A percentile compares a stretch with the other conserved stretches of the same genome.
Conservation (phyloP, 306 rosid genomes). For the Citrullus mucosospermus region DNA sequence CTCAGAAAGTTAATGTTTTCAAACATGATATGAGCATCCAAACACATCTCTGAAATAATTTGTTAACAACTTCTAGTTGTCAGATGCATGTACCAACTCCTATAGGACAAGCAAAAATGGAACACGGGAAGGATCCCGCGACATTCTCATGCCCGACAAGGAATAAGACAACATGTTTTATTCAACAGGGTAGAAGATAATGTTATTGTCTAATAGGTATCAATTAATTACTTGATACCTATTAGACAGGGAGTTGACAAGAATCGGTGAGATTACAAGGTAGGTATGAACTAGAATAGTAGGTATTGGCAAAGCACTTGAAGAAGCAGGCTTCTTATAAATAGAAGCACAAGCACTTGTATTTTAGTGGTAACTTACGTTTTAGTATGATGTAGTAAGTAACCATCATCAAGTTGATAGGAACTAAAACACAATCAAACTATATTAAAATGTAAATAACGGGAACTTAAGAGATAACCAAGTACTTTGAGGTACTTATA, state of each 20-base stretch:
- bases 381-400: constrained; percentile 80
- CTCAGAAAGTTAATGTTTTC: neutral
- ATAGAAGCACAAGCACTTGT: neutral
- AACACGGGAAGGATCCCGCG: neutral
- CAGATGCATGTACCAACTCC: constrained; percentile 4
- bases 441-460: too few relatives aligned
- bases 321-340: neutral
- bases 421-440: too few relatives aligned
- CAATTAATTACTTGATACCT: neutral
- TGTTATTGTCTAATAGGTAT: neutral
- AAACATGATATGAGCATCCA: neutral
- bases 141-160: neutral
- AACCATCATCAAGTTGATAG: neutral
- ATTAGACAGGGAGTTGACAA: too few relatives aligned
- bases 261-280: neutral
- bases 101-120: neutral
- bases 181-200: neutral
- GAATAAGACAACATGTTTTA: neutral
- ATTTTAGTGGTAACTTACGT: constrained; percentile 37
- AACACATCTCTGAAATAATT: neutral
- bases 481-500: too few relatives aligned
- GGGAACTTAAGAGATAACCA: too few relatives aligned
- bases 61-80: neutral
- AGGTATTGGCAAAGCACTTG: neutral
- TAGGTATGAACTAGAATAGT: neutral